Evolutionary conservation across 2,329 filamentous ascomycete genomes (phyloP), one percentile per base, ranked within the genome.

Genomic region (Thielaviopsis musarum): DNA sequence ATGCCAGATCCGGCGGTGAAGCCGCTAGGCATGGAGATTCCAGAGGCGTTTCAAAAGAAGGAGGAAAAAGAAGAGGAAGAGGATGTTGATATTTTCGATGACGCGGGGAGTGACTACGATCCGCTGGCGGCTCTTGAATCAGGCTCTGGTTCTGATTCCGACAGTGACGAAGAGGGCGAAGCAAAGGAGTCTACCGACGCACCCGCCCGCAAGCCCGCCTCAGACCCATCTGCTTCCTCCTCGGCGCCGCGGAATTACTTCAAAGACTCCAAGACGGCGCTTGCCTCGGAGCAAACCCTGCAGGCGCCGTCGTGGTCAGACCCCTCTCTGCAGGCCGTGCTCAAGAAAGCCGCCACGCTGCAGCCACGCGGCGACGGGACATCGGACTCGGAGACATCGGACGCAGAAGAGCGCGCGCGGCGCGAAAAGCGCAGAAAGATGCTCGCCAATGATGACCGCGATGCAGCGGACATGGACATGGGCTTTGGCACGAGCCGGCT

Each of bases 401-500:
- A 72, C 12, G 70, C 70, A 5, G 74, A 73, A 57, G 74, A 74
- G 5, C 74, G 71, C 65, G 81, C 81, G 1, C 80, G 83, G 62
- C 80, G 85, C 63, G 83, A 83, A 56, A 83, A 85, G 7, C 81
- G 84, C 57, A 85, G 82, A 69, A 85, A 81, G 64, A 86, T 96
- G 74, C 75, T 96, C 5, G 76, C 84, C 65, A 78, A 78, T 62
- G 81, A 83, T 59, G 85, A 87, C 65, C 81, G 91, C 54, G 91
- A 97, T 68, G 82, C 90, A 54, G 84, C 91, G 60, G 91, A 98
- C 71, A 79, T 98, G 72, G 93, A 98, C 67, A 81, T 97, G 76
- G 91, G 91, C 62, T 97, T 98, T 67, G 93, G 93, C 38, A 88
- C 84, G 21, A 93, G 86, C 67, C 80, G 91, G 28, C 85, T 88